Conservation (phyloP, 345 rosid species). For the Syzygium grande region DNA sequence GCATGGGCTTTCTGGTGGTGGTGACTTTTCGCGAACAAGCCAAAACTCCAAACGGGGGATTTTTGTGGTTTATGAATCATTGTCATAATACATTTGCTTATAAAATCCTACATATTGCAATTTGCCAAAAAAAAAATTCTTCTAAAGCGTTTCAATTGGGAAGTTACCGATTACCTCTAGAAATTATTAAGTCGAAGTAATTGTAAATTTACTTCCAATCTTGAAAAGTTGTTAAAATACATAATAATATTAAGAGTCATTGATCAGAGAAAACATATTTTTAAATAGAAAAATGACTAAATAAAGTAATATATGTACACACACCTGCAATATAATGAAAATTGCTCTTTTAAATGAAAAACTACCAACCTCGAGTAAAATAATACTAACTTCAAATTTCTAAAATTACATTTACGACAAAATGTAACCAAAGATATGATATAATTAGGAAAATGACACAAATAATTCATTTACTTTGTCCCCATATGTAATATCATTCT, state of each 20-base stretch:
- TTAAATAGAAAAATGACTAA: neutral
- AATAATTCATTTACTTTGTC: neutral
- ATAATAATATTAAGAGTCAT: neutral
- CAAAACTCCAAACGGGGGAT: neutral
- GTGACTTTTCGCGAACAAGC: neutral
- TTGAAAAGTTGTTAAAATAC: neutral
- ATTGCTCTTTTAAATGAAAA: neutral
- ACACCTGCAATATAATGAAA: neutral
- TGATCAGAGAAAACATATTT: neutral
- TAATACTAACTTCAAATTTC: neutral
- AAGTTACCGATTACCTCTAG: neutral
- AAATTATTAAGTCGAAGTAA: neutral
- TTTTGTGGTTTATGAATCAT: neutral
- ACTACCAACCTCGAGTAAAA: neutral
- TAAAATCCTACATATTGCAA: neutral
- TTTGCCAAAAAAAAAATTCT: neutral
- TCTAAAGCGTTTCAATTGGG: neutral
- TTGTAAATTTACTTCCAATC: neutral
- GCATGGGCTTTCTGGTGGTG: neutral
- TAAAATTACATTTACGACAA: neutral
- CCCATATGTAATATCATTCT: neutral
- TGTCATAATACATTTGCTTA: neutral
- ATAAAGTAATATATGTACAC: neutral
- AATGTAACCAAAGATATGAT: neutral
- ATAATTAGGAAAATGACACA: neutral